Evolutionary conservation across 140 eudicot species (phyloP).

Genomic region (Ambrosia hybrid): DNA sequence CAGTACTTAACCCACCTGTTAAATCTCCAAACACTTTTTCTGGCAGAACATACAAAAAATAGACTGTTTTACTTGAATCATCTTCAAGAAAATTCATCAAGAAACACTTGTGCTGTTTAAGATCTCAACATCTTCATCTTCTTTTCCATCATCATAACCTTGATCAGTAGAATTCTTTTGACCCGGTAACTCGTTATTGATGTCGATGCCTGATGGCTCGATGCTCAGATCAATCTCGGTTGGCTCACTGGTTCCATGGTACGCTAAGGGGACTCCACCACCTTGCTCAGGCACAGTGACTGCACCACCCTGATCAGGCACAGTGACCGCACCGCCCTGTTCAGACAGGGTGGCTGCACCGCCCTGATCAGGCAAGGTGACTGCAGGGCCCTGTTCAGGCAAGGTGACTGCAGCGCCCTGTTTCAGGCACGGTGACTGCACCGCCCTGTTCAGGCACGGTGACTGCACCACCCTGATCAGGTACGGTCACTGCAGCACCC

Average conservation of each 20-base stretch:
- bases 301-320: no score
- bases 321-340: no score
- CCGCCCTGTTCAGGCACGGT: no score
- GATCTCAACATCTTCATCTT: slow-evolving; percentile 44
- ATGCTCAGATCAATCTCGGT: slow-evolving; percentile 53
- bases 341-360: no score
- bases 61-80: not conserved
- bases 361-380: no score
- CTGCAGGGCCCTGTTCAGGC: no score
- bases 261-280: slow-evolving; percentile 57
- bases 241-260: slow-evolving; percentile 46
- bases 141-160: slow-evolving; percentile 35
- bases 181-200: slow-evolving; percentile 37
- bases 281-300: not conserved
- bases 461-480: no score
- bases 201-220: slow-evolving; percentile 40
- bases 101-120: not conserved
- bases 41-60: not conserved
- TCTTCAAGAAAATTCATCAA: not conserved
- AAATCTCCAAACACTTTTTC: not conserved
- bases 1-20: not conserved
- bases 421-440: no score
- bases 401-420: no score
- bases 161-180: slow-evolving; percentile 51
- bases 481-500: no score